phyloP scores from a whole-genome alignment of 495 filamentous ascomycete genomes.

The Aeminium ludgeri region DNA sequence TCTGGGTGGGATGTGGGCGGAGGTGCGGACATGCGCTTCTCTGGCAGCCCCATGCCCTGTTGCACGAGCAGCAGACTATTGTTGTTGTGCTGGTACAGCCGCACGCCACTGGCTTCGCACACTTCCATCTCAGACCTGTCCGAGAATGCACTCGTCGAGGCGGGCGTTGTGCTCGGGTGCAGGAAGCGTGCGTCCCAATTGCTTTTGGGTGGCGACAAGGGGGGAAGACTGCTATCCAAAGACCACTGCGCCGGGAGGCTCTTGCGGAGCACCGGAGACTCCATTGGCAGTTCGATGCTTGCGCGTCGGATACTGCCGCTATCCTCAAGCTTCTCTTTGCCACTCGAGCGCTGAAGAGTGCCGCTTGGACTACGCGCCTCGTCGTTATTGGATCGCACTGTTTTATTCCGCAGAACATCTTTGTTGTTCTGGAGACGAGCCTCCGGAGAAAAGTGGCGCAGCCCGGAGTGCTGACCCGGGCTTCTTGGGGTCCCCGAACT shows the following conservation, averaged over 20 bases:
- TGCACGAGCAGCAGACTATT: slow-evolving; percentile 66
- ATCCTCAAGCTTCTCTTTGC: too few species aligned
- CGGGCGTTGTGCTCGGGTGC: slow-evolving; percentile 33
- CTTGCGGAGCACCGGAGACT: background rate
- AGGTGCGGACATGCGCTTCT: slow-evolving; percentile 1
- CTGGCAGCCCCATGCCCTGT: slow-evolving; percentile 25
- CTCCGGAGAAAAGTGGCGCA: slow-evolving; percentile 2
- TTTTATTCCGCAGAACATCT: background rate
- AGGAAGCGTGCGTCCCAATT: slow-evolving; percentile 32
- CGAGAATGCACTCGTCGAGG: slow-evolving; percentile 41
- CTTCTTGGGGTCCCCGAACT: too few species aligned
- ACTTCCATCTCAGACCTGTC: slow-evolving; percentile 42
- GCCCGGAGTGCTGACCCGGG: background rate
- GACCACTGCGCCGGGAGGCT: background rate
- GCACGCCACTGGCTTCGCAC: slow-evolving; percentile 65
- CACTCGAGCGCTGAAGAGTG: too few species aligned
- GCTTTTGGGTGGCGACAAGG: slow-evolving; percentile 6
- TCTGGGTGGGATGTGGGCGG: background rate
- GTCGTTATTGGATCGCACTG: too few species aligned
- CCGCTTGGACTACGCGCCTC: too few species aligned
- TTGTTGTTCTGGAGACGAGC: slow-evolving; percentile 1
- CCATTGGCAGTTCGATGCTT: background rate
- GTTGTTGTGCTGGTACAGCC: slow-evolving; percentile 76
- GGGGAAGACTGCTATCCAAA: background rate
- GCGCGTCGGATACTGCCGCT: background rate